phyloP scores from a whole-genome alignment of 2,329 filamentous ascomycete species.

The Passalora sequoiae region DNA sequence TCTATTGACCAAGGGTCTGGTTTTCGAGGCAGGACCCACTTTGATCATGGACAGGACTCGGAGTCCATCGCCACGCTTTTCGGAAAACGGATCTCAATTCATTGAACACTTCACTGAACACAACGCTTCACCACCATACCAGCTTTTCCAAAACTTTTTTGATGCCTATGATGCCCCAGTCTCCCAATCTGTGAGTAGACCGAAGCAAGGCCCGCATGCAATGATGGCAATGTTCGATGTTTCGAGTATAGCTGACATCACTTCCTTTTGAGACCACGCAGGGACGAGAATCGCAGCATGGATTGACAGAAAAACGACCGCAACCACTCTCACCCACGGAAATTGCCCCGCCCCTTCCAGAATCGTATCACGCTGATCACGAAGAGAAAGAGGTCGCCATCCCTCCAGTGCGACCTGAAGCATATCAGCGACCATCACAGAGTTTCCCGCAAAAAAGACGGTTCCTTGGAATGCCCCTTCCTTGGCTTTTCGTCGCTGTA shows the following conservation, averaged over 20 bases:
- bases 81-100: no score
- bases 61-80: no score
- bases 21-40: no score
- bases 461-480: slow-evolving; percentile 21
- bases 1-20: no score
- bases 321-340: slow-evolving; percentile 22
- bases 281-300: slow-evolving; percentile 11
- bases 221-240: no score
- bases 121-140: slow-evolving; percentile 26
- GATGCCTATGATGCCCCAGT: slow-evolving; percentile 12
- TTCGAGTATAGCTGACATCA: no score
- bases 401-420: slow-evolving; percentile 13
- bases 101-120: no score
- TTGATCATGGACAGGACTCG: no score
- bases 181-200: slow-evolving; percentile 20
- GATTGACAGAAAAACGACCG: slow-evolving; percentile 22
- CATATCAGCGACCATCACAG: slow-evolving; percentile 11
- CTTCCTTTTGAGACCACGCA: no score
- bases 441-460: slow-evolving; percentile 6
- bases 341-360: slow-evolving; percentile 24
- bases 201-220: no score
- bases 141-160: slow-evolving; percentile 21
- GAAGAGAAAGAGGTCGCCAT: slow-evolving; percentile 31
- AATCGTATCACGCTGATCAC: slow-evolving; percentile 24
- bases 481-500: slow-evolving; percentile 22